These are phyloP conservation scores for Trichoderma sp. DNA, from an alignment of 2,329 filamentous ascomycete species.

Conservation along the genomic window DNA sequence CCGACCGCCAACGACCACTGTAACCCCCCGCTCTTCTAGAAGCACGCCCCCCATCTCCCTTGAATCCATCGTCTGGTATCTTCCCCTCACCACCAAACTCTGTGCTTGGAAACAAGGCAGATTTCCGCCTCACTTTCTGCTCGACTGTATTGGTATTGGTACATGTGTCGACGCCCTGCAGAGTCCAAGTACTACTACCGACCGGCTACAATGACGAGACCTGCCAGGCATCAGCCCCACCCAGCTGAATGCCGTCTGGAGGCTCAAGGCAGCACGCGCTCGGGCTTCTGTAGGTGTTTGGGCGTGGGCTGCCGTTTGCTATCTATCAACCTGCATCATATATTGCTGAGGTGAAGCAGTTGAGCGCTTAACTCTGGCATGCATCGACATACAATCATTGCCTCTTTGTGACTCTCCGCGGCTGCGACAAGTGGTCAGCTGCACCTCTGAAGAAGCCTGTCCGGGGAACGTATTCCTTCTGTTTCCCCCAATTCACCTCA, in stretches of 20 bases:
- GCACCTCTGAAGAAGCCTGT: not conserved
- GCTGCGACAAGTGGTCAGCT: not conserved
- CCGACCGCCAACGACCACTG: not conserved
- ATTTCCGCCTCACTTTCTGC: slow-evolving; percentile 10
- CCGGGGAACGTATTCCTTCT: not conserved
- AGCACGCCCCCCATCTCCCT: not conserved
- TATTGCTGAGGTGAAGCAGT: not conserved
- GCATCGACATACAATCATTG: not conserved
- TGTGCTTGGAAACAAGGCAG: slow-evolving; percentile 14
- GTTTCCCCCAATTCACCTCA: not conserved
- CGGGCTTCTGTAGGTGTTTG: not conserved
- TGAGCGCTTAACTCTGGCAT: not conserved
- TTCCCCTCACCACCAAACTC: not conserved
- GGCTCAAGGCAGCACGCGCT: not conserved
- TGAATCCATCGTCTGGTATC: not conserved
- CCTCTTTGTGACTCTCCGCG: not conserved
- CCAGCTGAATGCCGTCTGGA: slow-evolving; percentile 9
- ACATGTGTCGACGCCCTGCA: not conserved
- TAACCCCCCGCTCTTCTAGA: slow-evolving; percentile 3
- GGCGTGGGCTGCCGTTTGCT: not conserved
- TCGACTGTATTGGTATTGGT: not conserved
- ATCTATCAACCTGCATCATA: not conserved
- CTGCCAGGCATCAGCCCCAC: slow-evolving; percentile 18
- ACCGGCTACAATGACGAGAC: slow-evolving; percentile 2
- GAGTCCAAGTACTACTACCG: not conserved